phyloP scores from a whole-genome alignment of 768 basidiomycete species.

The Infundibulicybe gibba region DNA sequence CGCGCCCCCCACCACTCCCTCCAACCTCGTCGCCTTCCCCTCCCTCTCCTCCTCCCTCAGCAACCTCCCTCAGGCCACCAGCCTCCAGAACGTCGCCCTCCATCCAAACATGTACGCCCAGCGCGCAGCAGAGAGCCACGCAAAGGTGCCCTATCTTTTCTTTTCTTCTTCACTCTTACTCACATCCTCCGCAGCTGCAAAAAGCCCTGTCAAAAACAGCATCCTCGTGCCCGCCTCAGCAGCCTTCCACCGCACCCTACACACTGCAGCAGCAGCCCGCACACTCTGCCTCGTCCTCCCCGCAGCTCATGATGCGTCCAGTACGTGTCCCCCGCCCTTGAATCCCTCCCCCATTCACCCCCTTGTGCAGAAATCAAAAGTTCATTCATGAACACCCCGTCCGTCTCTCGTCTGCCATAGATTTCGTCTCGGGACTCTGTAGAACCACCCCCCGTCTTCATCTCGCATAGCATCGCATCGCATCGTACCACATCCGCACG shows the following conservation, averaged over 20 bases:
- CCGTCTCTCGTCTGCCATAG: conserved; percentile 4
- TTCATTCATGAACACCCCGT: conserved; percentile 8
- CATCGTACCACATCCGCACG: conserved; percentile 16
- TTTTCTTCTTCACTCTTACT: conserved; percentile 1
- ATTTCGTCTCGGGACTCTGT: conserved; percentile 14
- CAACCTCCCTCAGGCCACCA: conserved; percentile 68
- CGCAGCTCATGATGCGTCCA: conserved; percentile 51
- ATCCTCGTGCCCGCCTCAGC: conserved; percentile 29
- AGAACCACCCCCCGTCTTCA: conserved; percentile 4
- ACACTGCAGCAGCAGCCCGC: conserved; percentile 27
- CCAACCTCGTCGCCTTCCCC: conserved; percentile 69
- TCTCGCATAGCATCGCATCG: conserved; percentile 7
- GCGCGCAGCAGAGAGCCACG: conserved; percentile 68
- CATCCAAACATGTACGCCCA: conserved; percentile 71
- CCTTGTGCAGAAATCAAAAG: conserved; percentile 18
- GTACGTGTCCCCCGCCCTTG: conserved; percentile 27
- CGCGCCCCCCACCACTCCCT: conserved; percentile 33
- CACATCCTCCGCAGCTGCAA: conserved; percentile 41
- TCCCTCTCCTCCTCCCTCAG: conserved; percentile 67
- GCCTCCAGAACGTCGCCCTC: conserved; percentile 58
- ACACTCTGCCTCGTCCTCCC: conserved; percentile 37
- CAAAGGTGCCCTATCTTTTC: conserved; percentile 46
- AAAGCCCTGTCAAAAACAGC: conserved; percentile 59
- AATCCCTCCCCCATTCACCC: not conserved
- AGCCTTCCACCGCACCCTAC: conserved; percentile 7